Conservation (phyloP, 768 basidiomycete species). For the Boletus pseudopeckii region DNA sequence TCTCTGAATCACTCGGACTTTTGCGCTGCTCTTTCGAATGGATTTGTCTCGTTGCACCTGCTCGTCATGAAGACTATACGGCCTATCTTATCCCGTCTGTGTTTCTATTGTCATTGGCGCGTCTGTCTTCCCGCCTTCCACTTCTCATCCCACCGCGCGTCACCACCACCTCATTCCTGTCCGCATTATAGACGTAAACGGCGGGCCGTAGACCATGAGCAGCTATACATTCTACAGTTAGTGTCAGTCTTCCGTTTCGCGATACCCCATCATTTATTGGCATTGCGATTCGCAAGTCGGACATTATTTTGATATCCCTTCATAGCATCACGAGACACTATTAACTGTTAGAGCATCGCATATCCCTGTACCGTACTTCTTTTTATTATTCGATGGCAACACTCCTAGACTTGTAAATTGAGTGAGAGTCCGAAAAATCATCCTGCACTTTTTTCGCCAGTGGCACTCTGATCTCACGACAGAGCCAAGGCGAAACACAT, state of each 20-base stretch:
- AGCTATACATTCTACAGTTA: conserved; percentile 36
- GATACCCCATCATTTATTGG: conserved; percentile 44
- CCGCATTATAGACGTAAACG: conserved; percentile 40
- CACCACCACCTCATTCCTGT: conserved; percentile 27
- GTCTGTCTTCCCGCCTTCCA: conserved; percentile 19
- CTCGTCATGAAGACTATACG: conserved; percentile 44
- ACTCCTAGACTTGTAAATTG: conserved; percentile 12
- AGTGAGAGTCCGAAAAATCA: neutral
- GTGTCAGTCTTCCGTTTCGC: conserved; percentile 51
- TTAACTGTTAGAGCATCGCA: conserved; percentile 66
- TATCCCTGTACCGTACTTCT: conserved; percentile 42
- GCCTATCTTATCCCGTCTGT: conserved; percentile 42
- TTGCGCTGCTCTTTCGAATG: conserved; percentile 64
- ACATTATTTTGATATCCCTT: conserved; percentile 40
- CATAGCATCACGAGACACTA: conserved; percentile 58
- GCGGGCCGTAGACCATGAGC: conserved; percentile 45
- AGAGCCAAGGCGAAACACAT: neutral
- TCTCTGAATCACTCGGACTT: conserved; percentile 38
- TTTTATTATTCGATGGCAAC: conserved; percentile 27
- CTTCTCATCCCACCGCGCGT: conserved; percentile 18
- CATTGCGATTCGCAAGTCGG: conserved; percentile 48
- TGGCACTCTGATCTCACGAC: conserved; percentile 21
- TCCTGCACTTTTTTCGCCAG: neutral
- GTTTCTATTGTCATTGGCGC: conserved; percentile 35
- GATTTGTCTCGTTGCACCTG: conserved; percentile 55